Conservation (phyloP, 2,329 filamentous ascomycete genomes). For the Pseudocercospora macadamiae region DNA sequence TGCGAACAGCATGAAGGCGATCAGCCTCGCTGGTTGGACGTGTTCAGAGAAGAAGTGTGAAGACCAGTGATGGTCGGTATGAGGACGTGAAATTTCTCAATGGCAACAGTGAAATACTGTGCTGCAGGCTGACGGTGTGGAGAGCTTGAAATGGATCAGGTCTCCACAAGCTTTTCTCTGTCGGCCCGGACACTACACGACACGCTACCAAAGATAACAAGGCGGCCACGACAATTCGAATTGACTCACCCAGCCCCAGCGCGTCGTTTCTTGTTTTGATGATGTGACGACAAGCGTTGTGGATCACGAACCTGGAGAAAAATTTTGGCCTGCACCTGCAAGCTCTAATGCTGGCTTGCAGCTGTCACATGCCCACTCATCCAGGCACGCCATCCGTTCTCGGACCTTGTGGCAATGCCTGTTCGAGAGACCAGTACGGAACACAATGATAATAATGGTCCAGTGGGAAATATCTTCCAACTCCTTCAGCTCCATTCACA, state of each 20-base stretch:
- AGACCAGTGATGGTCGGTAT: not conserved
- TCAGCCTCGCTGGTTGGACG: not conserved
- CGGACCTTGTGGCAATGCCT: too few relatives aligned
- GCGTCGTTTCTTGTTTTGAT: not conserved
- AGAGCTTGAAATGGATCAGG: not conserved
- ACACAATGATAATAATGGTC: too few relatives aligned
- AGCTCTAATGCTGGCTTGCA: not conserved
- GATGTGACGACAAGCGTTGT: not conserved
- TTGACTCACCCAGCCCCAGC: constrained; percentile 1
- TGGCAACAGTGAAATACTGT: not conserved
- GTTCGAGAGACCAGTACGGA: too few relatives aligned
- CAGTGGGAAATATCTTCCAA: not conserved
- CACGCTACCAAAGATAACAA: too few relatives aligned
- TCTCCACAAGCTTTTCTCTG: not conserved
- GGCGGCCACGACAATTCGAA: not conserved
- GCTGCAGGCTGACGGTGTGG: too few relatives aligned
- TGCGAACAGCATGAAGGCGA: constrained; percentile 50
- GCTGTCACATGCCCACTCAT: not conserved
- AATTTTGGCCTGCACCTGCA: not conserved
- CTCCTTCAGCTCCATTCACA: not conserved
- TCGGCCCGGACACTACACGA: too few relatives aligned
- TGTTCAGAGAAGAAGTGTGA: not conserved
- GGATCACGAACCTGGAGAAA: not conserved
- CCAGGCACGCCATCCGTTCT: too few relatives aligned
- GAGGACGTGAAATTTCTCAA: too few relatives aligned